Percentiles rank a stretch among this genome's conserved stretches.
Evolutionary conservation across 768 basidiomycete species (phyloP).

Genomic region (Leucogyrophana mollusca): DNA sequence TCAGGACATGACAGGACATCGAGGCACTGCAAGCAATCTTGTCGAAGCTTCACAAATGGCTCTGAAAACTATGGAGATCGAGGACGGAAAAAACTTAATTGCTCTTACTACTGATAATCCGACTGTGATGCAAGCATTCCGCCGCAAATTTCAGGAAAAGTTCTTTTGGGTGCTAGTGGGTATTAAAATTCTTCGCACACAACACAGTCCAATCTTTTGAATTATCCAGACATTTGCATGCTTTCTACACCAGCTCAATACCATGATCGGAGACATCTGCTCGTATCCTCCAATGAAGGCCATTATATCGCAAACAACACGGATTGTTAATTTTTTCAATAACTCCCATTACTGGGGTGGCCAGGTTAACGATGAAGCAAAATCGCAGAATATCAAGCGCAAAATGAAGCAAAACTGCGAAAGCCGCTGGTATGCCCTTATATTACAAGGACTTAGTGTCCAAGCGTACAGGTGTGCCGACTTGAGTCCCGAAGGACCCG

Average conservation of each 20-base stretch:
- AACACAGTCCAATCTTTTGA: no score
- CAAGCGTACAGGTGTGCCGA: constrained; percentile 8
- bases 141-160: constrained; percentile 9
- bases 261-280: constrained; percentile 22
- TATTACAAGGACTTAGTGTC: constrained; percentile 20
- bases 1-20: constrained; percentile 22
- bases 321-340: constrained; percentile 23
- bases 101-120: constrained; percentile 31
- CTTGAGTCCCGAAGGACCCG: no score
- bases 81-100: constrained; percentile 18
- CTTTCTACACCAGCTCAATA: constrained; percentile 28
- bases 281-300: constrained; percentile 20
- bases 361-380: constrained; percentile 20
- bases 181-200: no score
- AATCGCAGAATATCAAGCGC: constrained; percentile 8
- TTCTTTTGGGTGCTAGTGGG: constrained; percentile 22
- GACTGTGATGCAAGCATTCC: constrained; percentile 25
- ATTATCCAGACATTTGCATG: constrained; percentile 19
- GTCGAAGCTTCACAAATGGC: constrained; percentile 15
- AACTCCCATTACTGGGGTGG: constrained; percentile 31
- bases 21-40: constrained; percentile 18
- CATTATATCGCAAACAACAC: constrained; percentile 11
- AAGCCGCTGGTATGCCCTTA: constrained; percentile 21
- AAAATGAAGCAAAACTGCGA: constrained; percentile 23
- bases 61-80: constrained; percentile 16